Percentiles rank a stretch among this genome's conserved stretches.
Evolutionary conservation across 495 filamentous ascomycete species (phyloP).

Genomic region (Penicillium odoratum): DNA sequence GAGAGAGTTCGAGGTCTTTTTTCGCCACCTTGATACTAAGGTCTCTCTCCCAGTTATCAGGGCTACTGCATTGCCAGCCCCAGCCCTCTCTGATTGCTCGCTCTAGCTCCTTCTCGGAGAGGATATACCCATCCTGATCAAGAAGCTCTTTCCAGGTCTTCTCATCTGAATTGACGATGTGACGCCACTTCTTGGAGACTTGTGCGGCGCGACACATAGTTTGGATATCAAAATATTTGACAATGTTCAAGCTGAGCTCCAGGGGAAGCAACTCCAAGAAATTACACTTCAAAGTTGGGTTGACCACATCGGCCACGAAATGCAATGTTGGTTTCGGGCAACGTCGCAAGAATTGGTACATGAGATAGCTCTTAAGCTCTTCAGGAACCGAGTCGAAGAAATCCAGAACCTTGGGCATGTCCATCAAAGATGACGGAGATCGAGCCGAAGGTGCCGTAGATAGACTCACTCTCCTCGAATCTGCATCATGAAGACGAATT

Average conservation of each 20-base stretch:
- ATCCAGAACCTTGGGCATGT: constrained; percentile 81
- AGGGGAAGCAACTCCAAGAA: constrained; percentile 79
- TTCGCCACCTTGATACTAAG: constrained; percentile 55
- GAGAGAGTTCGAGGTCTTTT: constrained; percentile 47
- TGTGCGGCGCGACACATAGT: constrained; percentile 91
- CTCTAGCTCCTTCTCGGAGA: constrained; percentile 82
- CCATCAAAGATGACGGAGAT: constrained; percentile 55
- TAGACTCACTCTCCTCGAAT: constrained; percentile 8
- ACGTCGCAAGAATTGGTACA: constrained; percentile 90
- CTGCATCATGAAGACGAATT: constrained; percentile 21
- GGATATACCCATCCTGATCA: constrained; percentile 73
- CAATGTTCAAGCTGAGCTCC: constrained; percentile 84
- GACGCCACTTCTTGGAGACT: constrained; percentile 92
- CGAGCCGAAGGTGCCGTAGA: constrained; percentile 14
- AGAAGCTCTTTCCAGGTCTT: constrained; percentile 94
- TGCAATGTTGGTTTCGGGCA: constrained; percentile 89
- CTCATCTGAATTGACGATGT: constrained; percentile 87
- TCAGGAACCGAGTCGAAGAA: constrained; percentile 87
- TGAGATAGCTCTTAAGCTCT: constrained; percentile 87
- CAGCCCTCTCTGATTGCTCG: constrained; percentile 90
- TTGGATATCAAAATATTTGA: constrained; percentile 81
- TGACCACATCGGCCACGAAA: constrained; percentile 88
- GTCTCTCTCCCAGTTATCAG: constrained; percentile 77
- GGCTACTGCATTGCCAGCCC: constrained; percentile 91
- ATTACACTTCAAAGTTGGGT: constrained; percentile 95